phyloP scores from a whole-genome alignment of 257 asterid species.

The Plectranthus barbatus region DNA sequence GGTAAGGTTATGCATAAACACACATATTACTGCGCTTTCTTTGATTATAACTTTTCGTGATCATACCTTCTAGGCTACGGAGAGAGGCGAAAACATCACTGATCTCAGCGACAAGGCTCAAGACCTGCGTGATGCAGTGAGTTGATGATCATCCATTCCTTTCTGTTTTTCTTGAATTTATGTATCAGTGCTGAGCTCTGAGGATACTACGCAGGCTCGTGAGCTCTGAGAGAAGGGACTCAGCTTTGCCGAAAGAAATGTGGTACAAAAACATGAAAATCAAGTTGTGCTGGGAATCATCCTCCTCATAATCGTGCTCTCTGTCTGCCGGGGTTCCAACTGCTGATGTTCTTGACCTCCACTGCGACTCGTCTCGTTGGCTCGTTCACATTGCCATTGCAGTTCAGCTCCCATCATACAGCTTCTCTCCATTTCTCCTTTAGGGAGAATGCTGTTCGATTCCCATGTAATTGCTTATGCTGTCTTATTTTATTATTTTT shows the following conservation, averaged over 20 bases:
- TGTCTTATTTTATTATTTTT: no score
- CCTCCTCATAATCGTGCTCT: slow-evolving; percentile 64
- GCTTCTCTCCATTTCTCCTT: no score
- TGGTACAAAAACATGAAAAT: slow-evolving; percentile 93
- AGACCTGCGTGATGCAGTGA: slow-evolving; percentile 66
- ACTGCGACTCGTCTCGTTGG: no score
- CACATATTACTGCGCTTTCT: slow-evolving; percentile 7
- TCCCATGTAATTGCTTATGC: no score
- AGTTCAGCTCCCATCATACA: no score
- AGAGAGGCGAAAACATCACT: slow-evolving; percentile 68
- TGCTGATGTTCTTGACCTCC: no score
- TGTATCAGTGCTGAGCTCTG: background rate
- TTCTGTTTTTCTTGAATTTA: background rate
- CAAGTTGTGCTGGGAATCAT: slow-evolving; percentile 65
- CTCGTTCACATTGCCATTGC: no score
- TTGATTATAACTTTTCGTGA: background rate
- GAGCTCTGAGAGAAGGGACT: slow-evolving; percentile 37
- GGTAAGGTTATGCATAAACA: slow-evolving; percentile 74
- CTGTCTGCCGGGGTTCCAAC: slow-evolving; percentile 59
- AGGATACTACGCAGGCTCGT: slow-evolving; percentile 50
- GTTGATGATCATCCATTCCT: background rate
- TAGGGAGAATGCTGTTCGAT: no score
- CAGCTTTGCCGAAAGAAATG: slow-evolving; percentile 74
- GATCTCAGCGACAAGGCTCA: slow-evolving; percentile 58
- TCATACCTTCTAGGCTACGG: slow-evolving; percentile 42